A percentile compares a stretch with the other conserved stretches of the same genome.
Evolutionary conservation across 257 asterid species (phyloP).

Genomic region (Paulownia fortunei): DNA sequence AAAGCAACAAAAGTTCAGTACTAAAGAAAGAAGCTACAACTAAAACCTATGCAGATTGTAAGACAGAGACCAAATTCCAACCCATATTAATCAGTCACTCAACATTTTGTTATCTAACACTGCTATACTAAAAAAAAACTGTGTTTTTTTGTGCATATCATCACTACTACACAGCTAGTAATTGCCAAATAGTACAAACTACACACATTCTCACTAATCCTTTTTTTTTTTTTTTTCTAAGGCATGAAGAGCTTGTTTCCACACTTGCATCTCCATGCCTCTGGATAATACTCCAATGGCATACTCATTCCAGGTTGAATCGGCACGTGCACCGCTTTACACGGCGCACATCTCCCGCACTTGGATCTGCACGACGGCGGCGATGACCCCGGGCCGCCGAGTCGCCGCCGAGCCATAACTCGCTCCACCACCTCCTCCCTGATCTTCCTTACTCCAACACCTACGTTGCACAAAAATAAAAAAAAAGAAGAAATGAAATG

Average conservation of each 20-base stretch:
- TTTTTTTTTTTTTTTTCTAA: constrained; percentile 23
- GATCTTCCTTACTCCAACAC: constrained; percentile 40
- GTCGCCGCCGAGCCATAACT: constrained; percentile 46
- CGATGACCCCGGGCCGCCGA: constrained; percentile 72
- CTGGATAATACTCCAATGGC: constrained; percentile 87
- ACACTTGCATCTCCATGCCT: constrained; percentile 94
- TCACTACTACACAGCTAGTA: background rate
- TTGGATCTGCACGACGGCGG: constrained; percentile 91
- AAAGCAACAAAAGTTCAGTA: constrained; percentile 22
- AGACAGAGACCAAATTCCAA: constrained; percentile 32
- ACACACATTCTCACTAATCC: background rate
- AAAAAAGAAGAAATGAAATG: background rate
- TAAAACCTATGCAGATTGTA: constrained; percentile 41
- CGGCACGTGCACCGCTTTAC: constrained; percentile 82
- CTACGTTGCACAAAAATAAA: background rate
- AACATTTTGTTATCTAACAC: constrained; percentile 16
- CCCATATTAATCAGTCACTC: constrained; percentile 26
- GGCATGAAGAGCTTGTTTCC: constrained; percentile 82
- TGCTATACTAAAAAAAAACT: constrained; percentile 10
- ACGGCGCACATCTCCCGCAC: constrained; percentile 77
- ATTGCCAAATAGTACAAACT: constrained; percentile 24
- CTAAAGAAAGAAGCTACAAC: constrained; percentile 9
- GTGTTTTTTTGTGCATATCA: constrained; percentile 6
- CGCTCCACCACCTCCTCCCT: constrained; percentile 39
- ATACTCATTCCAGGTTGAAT: constrained; percentile 71